phyloP scores from a whole-genome alignment of 352 stramenopile genomes.

The Globisporangium canariense region DNA sequence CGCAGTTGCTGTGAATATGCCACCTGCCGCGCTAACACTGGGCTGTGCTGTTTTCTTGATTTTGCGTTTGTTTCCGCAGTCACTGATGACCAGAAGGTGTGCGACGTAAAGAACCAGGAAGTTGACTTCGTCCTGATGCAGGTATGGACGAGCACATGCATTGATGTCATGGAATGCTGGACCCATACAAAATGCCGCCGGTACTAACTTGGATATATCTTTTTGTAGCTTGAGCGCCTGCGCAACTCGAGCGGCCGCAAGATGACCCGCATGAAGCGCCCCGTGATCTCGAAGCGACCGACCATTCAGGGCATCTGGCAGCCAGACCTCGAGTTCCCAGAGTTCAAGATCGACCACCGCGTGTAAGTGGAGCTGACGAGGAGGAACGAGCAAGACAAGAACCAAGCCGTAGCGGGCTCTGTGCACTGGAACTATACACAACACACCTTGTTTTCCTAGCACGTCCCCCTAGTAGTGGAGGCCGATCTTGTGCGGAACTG shows the following conservation, averaged over 20 bases:
- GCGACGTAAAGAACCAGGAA: slow-evolving; percentile 88
- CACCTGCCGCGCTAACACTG: background rate
- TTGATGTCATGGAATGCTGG: background rate
- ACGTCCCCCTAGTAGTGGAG: background rate
- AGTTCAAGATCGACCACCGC: slow-evolving; percentile 80
- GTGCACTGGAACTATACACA: slow-evolving; percentile 3
- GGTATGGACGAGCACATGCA: slow-evolving; percentile 28
- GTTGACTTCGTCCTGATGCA: slow-evolving; percentile 78
- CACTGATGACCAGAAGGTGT: slow-evolving; percentile 78
- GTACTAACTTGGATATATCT: too few species aligned
- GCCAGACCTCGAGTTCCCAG: slow-evolving; percentile 78
- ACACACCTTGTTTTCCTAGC: background rate
- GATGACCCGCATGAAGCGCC: slow-evolving; percentile 86
- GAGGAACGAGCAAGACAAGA: background rate
- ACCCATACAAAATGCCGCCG: background rate
- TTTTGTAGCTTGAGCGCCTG: slow-evolving; percentile 57
- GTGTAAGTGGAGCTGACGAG: slow-evolving; percentile 22
- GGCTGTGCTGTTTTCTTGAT: background rate
- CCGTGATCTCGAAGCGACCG: slow-evolving; percentile 74
- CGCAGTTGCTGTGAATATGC: background rate
- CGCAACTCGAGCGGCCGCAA: slow-evolving; percentile 85
- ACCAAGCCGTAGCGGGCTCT: background rate
- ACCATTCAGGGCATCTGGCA: slow-evolving; percentile 88
- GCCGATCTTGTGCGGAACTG: background rate
- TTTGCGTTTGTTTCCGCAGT: slow-evolving; percentile 32